These are phyloP conservation scores for Talaromyces sp. DNA, from an alignment of 2,329 filamentous ascomycete genomes.

Conservation along the genomic window DNA sequence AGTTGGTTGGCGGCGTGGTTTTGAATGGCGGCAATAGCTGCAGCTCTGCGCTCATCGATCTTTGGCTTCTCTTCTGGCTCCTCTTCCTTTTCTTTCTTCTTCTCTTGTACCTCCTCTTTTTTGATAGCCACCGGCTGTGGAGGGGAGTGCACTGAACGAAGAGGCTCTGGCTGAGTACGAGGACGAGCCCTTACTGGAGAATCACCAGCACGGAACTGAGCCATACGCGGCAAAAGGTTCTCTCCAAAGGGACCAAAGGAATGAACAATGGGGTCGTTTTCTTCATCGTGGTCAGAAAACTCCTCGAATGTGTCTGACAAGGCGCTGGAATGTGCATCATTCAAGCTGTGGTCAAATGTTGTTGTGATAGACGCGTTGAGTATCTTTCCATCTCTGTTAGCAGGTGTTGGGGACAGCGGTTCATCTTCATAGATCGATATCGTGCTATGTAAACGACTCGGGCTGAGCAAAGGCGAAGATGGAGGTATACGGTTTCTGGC, in stretches of 20 bases:
- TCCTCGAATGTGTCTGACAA: conserved; percentile 54
- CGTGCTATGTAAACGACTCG: conserved; percentile 45
- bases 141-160: conserved; percentile 35
- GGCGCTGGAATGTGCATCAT: conserved; percentile 31
- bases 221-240: conserved; percentile 77
- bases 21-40: conserved; percentile 37
- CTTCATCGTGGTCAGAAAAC: conserved; percentile 78
- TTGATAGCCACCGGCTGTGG: conserved; percentile 28
- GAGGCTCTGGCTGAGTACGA: conserved; percentile 34
- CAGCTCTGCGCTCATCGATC: conserved; percentile 16
- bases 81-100: conserved; percentile 26
- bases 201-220: conserved; percentile 67
- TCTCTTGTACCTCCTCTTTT: conserved; percentile 24
- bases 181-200: conserved; percentile 58
- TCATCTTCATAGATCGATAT: conserved; percentile 72
- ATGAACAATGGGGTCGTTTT: conserved; percentile 89
- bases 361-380: conserved; percentile 34
- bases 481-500: conserved; percentile 46
- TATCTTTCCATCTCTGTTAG: conserved; percentile 12
- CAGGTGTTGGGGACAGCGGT: conserved; percentile 53
- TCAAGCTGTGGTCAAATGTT: conserved; percentile 25
- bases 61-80: conserved; percentile 23
- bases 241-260: conserved; percentile 90
- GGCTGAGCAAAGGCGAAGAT: conserved; percentile 44
- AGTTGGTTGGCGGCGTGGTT: conserved; percentile 96